Evolutionary conservation across 2,329 filamentous ascomycete genomes (phyloP), one percentile per base, ranked within the genome.

Genomic region (Venturiaceae sp.): DNA sequence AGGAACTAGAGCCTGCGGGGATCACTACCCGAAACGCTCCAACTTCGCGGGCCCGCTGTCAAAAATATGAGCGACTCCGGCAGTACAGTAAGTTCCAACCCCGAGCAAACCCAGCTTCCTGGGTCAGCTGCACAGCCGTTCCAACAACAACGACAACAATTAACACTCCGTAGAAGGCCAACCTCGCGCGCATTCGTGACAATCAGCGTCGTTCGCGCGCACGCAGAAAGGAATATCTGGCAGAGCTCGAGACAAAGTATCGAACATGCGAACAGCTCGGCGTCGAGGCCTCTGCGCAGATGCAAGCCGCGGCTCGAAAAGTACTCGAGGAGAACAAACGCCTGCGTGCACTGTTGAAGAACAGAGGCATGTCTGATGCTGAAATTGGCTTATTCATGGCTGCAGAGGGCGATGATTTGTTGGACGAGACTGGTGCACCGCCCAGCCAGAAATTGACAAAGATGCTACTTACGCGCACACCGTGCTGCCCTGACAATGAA

Each of bases 141-240:
- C n/a, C n/a, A n/a, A n/a, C n/a, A n/a, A 11, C 41, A 26, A 3
- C 41, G 19, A 26, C 3, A 11, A 3, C 41, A 46, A 26, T 3
- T 26, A 46, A 26, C 41, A 23, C 28, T 26, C n/a, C 14, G 7
- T 28, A 33, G 47, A 59, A 50, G 26, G 37, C 33, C 57, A 75
- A 75, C 56, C 71, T 77, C 34, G 79, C 81, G 52, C 84, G 87
- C 60, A 85, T 90, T 63, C 81, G 87, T 63, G 85, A 91, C 65
- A 92, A 91, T 66, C 88, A 91, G 68, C 80, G 87, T 58, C 83
- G 87, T 62, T 89, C 85, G n/a, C 83, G 88, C 57, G 86, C 86
- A 50, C 80, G 87, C 36, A 80, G 84, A 62, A 88, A 87, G 74
- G 86, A 89, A 66, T 90, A 91, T 67, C 73, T 90, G 39, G 77